Conservation (phyloP, 225 moss, liverwort and hornwort species). For the Marchantia polymorpha region DNA sequence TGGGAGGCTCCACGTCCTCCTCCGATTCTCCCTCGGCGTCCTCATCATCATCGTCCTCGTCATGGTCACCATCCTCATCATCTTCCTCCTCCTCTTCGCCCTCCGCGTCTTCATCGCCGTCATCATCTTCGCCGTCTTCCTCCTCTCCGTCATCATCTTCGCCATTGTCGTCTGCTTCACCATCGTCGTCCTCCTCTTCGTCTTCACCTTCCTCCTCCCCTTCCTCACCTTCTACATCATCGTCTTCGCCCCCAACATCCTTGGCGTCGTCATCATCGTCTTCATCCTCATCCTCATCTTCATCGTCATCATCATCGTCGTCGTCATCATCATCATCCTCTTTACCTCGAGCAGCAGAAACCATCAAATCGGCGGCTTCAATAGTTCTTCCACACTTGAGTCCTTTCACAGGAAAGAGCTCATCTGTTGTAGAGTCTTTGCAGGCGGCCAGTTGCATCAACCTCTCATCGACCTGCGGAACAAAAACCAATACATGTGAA, state of each 20-base stretch:
- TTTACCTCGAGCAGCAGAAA: conserved; percentile 24
- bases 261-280: conserved; percentile 23
- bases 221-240: conserved; percentile 8
- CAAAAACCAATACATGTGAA: neutral
- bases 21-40: conserved; percentile 42
- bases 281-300: conserved; percentile 18
- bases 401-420: neutral
- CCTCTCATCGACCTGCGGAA: conserved; percentile 18
- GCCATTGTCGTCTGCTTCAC: conserved; percentile 4
- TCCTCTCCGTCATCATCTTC: conserved; percentile 11
- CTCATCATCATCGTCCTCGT: conserved; percentile 38
- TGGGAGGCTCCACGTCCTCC: conserved; percentile 43
- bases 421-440: conserved; percentile 15
- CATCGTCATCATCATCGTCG: conserved; percentile 24
- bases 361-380: conserved; percentile 11
- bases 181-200: conserved; percentile 17
- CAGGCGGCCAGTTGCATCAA: conserved; percentile 21
- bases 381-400: conserved; percentile 2
- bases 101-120: conserved; percentile 18
- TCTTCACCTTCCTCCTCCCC: conserved; percentile 18
- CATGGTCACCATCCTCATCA: conserved; percentile 27
- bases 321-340: conserved; percentile 28
- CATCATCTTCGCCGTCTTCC: conserved; percentile 18
- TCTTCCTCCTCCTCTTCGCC: conserved; percentile 34
- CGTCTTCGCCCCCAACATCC: neutral